These are phyloP conservation scores for Verbascum thapsus DNA, from an alignment of 257 asterid genomes.

Conservation along the genomic window DNA sequence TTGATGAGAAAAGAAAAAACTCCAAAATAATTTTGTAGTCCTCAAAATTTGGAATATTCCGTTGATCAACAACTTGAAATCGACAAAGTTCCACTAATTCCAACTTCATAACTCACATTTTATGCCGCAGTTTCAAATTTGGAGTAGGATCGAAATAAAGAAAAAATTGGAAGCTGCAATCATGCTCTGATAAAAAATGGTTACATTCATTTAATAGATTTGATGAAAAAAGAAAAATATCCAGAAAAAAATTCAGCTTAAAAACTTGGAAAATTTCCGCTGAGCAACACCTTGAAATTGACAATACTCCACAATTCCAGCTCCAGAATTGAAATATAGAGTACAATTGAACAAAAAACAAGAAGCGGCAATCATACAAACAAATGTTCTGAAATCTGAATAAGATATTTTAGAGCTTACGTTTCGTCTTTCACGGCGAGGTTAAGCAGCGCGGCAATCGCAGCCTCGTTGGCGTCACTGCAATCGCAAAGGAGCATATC, in stretches of 20 bases:
- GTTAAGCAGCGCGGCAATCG: slow-evolving; percentile 75
- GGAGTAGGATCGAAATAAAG: too few relatives aligned
- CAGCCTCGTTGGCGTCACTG: slow-evolving; percentile 58
- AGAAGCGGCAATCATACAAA: background rate
- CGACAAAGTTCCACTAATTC: background rate
- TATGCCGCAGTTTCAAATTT: too few relatives aligned
- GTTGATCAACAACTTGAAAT: background rate
- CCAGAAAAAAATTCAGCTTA: too few relatives aligned
- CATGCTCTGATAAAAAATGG: too few relatives aligned
- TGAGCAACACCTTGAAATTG: too few relatives aligned
- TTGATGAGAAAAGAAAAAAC: background rate
- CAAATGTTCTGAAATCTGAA: background rate
- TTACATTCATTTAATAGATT: too few relatives aligned
- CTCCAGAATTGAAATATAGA: background rate
- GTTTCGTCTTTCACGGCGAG: slow-evolving; percentile 77
- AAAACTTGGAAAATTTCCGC: too few relatives aligned
- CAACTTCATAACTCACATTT: background rate
- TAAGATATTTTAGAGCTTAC: slow-evolving; percentile 38
- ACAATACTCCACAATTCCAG: too few relatives aligned
- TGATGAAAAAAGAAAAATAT: too few relatives aligned
- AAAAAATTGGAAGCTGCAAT: background rate
- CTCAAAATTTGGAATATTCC: slow-evolving; percentile 1
- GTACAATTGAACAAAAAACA: background rate
- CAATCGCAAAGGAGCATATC: slow-evolving; percentile 53
- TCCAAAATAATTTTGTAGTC: slow-evolving; percentile 1